Conservation (phyloP, 2,329 filamentous ascomycete genomes). For the Neopestalotiopsis rosae region DNA sequence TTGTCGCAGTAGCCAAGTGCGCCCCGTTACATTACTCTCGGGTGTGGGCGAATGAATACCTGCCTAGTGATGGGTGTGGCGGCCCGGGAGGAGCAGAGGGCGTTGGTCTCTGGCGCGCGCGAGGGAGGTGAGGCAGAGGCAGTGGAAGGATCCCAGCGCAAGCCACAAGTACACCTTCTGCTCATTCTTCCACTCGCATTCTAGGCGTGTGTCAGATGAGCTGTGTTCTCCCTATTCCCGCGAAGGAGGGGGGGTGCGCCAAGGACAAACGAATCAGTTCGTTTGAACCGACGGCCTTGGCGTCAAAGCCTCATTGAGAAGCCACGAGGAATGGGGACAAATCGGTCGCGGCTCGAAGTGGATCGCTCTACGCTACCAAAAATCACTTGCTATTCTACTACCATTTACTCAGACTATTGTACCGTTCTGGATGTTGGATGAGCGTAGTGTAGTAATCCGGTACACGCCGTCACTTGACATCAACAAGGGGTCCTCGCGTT, state of each 20-base stretch:
- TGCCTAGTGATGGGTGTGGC: neutral
- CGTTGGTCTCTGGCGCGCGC: neutral
- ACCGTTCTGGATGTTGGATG: neutral
- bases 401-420: too few species aligned
- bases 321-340: neutral
- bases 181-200: neutral
- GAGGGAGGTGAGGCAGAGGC: neutral
- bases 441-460: conserved; percentile 16
- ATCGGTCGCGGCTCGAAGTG: neutral
- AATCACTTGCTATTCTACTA: too few species aligned
- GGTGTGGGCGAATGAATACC: neutral
- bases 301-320: neutral
- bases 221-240: conserved; percentile 15
- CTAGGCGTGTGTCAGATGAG: conserved; percentile 21
- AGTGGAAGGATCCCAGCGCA: neutral
- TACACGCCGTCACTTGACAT: conserved; percentile 18
- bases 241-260: neutral
- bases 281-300: conserved; percentile 6
- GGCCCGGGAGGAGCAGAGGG: neutral
- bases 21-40: neutral
- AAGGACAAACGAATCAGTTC: conserved; percentile 20
- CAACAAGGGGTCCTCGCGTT: neutral
- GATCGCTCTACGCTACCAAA: too few species aligned
- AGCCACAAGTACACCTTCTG: conserved; percentile 11
- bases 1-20: neutral